Evolutionary conservation across 441 rosid genomes (phyloP).

Genomic region (Adansonia gregorii): DNA sequence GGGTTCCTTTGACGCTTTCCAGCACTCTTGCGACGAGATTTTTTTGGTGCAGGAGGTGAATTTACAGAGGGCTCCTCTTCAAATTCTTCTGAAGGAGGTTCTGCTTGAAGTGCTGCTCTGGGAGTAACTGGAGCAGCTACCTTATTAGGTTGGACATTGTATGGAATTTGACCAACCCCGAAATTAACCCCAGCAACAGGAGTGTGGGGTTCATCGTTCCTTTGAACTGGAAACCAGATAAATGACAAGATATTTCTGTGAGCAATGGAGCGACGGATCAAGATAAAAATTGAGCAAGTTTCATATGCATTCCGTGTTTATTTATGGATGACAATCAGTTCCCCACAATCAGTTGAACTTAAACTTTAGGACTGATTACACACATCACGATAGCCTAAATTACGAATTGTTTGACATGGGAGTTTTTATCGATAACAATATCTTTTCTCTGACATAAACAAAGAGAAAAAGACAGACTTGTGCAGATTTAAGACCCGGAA

Average conservation of each 20-base stretch:
- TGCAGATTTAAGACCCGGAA: background rate
- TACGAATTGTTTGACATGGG: background rate
- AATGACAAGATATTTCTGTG: conserved; percentile 8
- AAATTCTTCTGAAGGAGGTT: background rate
- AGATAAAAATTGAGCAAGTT: conserved; percentile 2
- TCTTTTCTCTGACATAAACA: background rate
- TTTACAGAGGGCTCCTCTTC: conserved; percentile 17
- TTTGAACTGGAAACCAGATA: conserved; percentile 1
- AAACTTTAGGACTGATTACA: background rate
- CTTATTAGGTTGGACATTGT: conserved; percentile 2
- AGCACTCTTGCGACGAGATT: background rate
- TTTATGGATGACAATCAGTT: background rate
- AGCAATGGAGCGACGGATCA: background rate
- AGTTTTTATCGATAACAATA: background rate
- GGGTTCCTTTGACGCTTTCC: conserved; percentile 3
- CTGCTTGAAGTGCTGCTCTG: conserved; percentile 11
- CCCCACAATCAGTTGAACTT: background rate
- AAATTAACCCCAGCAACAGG: background rate
- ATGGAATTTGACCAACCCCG: background rate
- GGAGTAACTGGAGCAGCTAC: background rate
- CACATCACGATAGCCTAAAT: background rate
- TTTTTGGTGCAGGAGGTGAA: conserved; percentile 16
- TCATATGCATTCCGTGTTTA: background rate
- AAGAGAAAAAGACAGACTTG: background rate
- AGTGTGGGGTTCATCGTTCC: background rate